Conservation (phyloP, 2,329 filamentous ascomycete genomes). For the Fusarium penzigii region DNA sequence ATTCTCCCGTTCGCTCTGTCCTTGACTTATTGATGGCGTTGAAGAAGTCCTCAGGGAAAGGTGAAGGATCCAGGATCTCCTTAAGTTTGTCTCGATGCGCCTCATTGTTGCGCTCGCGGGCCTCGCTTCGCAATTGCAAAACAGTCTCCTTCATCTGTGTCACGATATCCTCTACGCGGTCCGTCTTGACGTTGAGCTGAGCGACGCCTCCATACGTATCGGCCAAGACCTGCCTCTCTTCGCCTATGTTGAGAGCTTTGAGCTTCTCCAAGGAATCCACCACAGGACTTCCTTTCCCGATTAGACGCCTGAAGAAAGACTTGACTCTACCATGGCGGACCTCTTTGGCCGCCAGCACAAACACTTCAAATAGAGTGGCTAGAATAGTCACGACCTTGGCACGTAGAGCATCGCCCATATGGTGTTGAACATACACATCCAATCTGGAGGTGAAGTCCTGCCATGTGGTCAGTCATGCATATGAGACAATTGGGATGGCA, state of each 20-base stretch:
- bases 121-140: constrained; percentile 36
- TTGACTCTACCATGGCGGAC: constrained; percentile 43
- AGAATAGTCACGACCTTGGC: constrained; percentile 45
- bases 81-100: constrained; percentile 41
- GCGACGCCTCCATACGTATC: constrained; percentile 43
- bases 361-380: constrained; percentile 45
- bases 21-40: constrained; percentile 41
- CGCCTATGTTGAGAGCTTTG: constrained; percentile 41
- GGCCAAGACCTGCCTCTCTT: constrained; percentile 45
- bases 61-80: constrained; percentile 43
- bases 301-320: constrained; percentile 42
- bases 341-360: constrained; percentile 45
- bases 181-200: constrained; percentile 38
- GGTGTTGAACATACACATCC: constrained; percentile 41
- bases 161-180: constrained; percentile 37
- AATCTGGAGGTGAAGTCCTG: constrained; percentile 45
- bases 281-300: constrained; percentile 42
- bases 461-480: neutral
- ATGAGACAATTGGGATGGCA: neutral
- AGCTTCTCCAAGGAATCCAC: constrained; percentile 42
- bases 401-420: constrained; percentile 39
- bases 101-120: constrained; percentile 34
- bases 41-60: constrained; percentile 44
- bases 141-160: constrained; percentile 38
- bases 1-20: constrained; percentile 46